Conservation (phyloP, 148 eudicot genomes). For the Vaccinium vitisidaea region DNA sequence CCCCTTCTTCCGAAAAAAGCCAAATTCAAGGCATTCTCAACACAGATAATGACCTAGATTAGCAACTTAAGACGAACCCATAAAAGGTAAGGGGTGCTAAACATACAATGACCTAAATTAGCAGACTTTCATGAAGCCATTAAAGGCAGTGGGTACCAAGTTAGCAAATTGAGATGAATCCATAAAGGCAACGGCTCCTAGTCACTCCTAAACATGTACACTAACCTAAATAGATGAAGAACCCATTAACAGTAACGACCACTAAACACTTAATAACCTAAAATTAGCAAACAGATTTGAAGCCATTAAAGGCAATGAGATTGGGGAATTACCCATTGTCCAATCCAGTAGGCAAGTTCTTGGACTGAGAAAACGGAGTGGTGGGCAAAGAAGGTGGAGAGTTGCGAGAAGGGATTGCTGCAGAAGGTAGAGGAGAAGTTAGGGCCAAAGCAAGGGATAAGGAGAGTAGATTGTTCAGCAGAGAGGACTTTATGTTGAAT, state of each 20-base stretch:
- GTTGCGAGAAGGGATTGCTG: constrained; percentile 61
- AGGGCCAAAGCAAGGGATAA: constrained; percentile 58
- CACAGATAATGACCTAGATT: too few relatives aligned
- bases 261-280: neutral
- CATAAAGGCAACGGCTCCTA: neutral
- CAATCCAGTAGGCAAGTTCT: constrained; percentile 75
- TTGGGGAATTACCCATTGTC: constrained; percentile 68
- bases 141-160: neutral
- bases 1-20: too few relatives aligned
- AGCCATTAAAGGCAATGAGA: neutral
- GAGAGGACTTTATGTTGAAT: constrained; percentile 19
- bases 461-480: constrained; percentile 47
- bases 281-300: neutral
- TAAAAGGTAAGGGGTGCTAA: neutral
- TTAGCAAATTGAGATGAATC: neutral
- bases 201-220: neutral
- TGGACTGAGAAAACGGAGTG: constrained; percentile 89
- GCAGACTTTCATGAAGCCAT: neutral
- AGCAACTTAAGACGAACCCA: neutral
- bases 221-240: neutral
- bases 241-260: neutral
- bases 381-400: constrained; percentile 50
- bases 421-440: constrained; percentile 55
- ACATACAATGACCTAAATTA: neutral
- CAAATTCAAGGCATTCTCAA: too few relatives aligned